Evolutionary conservation across 768 basidiomycete species (phyloP).

Genomic region (Crassisporium funariophilum): DNA sequence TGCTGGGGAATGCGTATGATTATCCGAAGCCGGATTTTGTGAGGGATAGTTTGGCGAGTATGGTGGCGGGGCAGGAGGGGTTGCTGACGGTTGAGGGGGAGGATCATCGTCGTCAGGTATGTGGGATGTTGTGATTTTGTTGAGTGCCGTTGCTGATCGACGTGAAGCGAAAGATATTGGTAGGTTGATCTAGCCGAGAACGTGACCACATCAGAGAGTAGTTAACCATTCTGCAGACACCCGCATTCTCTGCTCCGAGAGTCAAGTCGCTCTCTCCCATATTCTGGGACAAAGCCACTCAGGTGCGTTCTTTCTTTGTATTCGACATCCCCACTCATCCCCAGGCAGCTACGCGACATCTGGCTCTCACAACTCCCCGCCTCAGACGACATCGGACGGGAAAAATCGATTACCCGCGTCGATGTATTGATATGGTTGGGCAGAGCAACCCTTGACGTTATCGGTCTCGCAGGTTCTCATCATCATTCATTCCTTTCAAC

Average conservation of each 20-base stretch:
- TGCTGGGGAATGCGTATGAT: constrained; percentile 53
- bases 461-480: constrained; percentile 66
- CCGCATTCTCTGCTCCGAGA: constrained; percentile 61
- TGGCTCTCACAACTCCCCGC: constrained; percentile 28
- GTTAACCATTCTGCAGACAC: constrained; percentile 45
- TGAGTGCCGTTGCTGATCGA: no score
- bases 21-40: constrained; percentile 56
- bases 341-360: constrained; percentile 48
- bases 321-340: not conserved
- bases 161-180: constrained; percentile 51
- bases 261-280: constrained; percentile 56
- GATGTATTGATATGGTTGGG: constrained; percentile 69
- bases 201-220: no score
- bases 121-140: no score
- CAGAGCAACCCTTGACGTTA: constrained; percentile 71
- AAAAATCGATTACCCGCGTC: constrained; percentile 31
- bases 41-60: constrained; percentile 35
- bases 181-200: no score
- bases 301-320: constrained; percentile 31
- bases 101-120: constrained; percentile 46
- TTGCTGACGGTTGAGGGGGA: constrained; percentile 49
- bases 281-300: constrained; percentile 53
- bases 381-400: constrained; percentile 21
- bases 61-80: constrained; percentile 17
- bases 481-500: constrained; percentile 1